A percentile compares a stretch with the other conserved stretches of the same genome.
Evolutionary conservation across 2,329 filamentous ascomycete species (phyloP).

Genomic region (Alternaria rosae): DNA sequence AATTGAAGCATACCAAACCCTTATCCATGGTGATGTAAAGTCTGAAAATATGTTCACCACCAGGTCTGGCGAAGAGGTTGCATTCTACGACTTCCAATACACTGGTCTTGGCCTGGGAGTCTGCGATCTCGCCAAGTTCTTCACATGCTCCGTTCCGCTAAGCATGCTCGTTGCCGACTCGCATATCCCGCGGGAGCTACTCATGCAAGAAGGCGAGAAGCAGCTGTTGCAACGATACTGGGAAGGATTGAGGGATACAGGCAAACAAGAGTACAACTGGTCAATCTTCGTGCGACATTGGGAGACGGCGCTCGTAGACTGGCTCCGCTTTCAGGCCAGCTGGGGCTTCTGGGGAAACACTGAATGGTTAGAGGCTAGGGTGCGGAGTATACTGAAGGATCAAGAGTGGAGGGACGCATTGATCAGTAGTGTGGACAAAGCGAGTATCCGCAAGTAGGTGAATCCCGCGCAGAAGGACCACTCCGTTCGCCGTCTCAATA

Average conservation of each 20-base stretch:
- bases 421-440: constrained; percentile 16
- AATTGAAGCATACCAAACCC: constrained; percentile 58
- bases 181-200: constrained; percentile 49
- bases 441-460: background rate
- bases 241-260: constrained; percentile 41
- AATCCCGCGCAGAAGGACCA: too few species aligned
- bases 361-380: constrained; percentile 45
- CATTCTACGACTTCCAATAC: constrained; percentile 76
- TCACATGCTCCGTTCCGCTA: constrained; percentile 70
- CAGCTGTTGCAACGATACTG: constrained; percentile 62
- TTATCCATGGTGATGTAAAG: constrained; percentile 74
- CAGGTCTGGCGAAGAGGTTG: constrained; percentile 58
- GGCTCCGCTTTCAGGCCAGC: constrained; percentile 60
- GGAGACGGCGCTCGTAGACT: constrained; percentile 73
- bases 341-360: constrained; percentile 51
- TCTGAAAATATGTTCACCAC: constrained; percentile 72
- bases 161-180: constrained; percentile 56
- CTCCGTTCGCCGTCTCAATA: background rate
- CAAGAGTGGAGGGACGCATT: constrained; percentile 28
- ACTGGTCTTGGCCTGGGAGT: constrained; percentile 69
- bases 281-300: constrained; percentile 65
- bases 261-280: constrained; percentile 60
- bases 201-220: constrained; percentile 61
- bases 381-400: constrained; percentile 36
- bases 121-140: constrained; percentile 71